A percentile compares a stretch with the other conserved stretches of the same genome.
Conservation (phyloP, 225 moss, liverwort and hornwort genomes). For the Ulota crispa region DNA sequence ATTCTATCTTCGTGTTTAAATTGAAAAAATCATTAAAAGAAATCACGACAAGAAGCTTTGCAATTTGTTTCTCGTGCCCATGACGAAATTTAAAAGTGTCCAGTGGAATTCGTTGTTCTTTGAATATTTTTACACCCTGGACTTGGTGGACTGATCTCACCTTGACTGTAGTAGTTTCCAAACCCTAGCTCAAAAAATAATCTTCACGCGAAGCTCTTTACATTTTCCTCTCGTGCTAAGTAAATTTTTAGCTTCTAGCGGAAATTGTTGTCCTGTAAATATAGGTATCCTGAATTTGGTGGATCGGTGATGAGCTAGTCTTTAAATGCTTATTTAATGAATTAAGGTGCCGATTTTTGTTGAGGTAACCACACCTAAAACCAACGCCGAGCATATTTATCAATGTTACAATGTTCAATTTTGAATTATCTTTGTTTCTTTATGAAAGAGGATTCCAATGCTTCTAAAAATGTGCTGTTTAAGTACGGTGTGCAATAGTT, state of each 20-base stretch:
- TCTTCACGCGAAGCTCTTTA: neutral
- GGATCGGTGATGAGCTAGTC: neutral
- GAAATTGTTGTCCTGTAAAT: neutral
- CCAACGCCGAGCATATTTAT: too few species aligned
- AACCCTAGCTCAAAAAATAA: neutral
- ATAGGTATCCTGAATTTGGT: neutral
- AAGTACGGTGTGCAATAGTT: too few species aligned
- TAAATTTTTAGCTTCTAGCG: neutral
- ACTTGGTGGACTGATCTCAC: neutral
- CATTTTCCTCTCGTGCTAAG: neutral
- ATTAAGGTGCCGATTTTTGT: neutral
- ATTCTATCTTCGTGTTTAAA: neutral
- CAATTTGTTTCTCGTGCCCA: neutral
- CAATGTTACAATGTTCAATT: too few species aligned
- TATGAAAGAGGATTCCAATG: too few species aligned
- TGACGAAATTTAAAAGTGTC: neutral
- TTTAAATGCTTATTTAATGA: neutral
- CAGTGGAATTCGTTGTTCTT: neutral
- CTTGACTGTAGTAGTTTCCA: neutral
- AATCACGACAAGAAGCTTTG: neutral
- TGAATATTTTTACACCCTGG: too few species aligned
- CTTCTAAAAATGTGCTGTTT: too few species aligned
- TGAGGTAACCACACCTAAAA: too few species aligned
- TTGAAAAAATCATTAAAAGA: too few species aligned
- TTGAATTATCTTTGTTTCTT: too few species aligned